Conservation (phyloP, 2,329 filamentous ascomycete species). For the Verticillium alfalfae region DNA sequence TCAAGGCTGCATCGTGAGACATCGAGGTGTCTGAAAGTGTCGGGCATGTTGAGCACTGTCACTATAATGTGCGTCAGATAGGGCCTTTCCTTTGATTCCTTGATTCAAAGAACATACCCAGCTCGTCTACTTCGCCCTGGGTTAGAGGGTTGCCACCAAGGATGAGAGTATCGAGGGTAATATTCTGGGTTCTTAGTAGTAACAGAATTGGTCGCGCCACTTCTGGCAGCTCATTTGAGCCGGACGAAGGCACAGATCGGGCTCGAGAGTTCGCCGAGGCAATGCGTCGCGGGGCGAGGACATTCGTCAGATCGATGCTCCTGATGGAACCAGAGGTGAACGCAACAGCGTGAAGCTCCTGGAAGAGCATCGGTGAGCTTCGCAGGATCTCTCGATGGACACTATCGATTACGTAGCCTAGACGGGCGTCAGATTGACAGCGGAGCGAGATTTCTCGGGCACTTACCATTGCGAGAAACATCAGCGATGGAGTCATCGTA, state of each 20-base stretch:
- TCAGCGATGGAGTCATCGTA: constrained; percentile 43
- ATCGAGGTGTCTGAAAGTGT: constrained; percentile 38
- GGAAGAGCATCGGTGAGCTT: constrained; percentile 45
- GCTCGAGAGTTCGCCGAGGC: constrained; percentile 2
- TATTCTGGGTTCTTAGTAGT: constrained; percentile 39
- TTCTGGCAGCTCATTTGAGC: constrained; percentile 23
- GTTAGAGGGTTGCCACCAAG: constrained; percentile 45
- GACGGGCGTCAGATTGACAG: not conserved
- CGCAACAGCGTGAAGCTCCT: constrained; percentile 50
- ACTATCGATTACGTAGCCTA: constrained; percentile 9
- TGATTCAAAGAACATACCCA: constrained; percentile 27
- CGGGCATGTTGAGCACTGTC: constrained; percentile 19
- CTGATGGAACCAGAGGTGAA: constrained; percentile 51
- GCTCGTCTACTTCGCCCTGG: constrained; percentile 38
- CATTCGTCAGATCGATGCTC: constrained; percentile 47
- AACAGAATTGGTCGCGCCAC: constrained; percentile 44
- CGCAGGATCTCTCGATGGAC: constrained; percentile 15
- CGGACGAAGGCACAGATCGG: not conserved
- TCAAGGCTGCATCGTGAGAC: constrained; percentile 46
- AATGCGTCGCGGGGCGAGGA: constrained; percentile 17
- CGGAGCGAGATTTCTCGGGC: not conserved
- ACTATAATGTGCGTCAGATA: constrained; percentile 10
- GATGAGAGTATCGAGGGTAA: constrained; percentile 44
- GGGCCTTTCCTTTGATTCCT: not conserved
- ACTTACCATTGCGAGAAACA: constrained; percentile 45